These are phyloP conservation scores for Parathielavia appendiculata DNA, from an alignment of 495 filamentous ascomycete species.

Conservation along the genomic window DNA sequence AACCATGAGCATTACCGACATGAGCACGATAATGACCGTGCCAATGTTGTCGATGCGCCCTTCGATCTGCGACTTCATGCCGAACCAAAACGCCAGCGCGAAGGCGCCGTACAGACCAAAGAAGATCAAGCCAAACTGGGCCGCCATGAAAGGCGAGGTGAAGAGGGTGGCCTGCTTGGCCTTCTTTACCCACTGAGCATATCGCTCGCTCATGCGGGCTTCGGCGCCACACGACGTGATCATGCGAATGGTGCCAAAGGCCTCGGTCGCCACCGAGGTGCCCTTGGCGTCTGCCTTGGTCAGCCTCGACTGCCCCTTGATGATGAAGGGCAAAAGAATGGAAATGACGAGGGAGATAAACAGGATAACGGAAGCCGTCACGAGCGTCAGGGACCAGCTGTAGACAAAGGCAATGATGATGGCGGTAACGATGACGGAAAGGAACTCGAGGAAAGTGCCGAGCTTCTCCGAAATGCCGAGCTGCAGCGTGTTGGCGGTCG, in stretches of 20 bases:
- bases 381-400: conserved; percentile 53
- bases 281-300: conserved; percentile 47
- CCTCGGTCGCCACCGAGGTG: conserved; percentile 55
- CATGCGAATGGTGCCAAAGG: conserved; percentile 52
- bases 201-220: conserved; percentile 45
- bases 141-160: conserved; percentile 41
- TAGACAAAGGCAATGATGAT: conserved; percentile 57
- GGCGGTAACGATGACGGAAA: conserved; percentile 53
- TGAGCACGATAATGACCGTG: conserved; percentile 48
- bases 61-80: conserved; percentile 39
- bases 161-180: conserved; percentile 48
- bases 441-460: conserved; percentile 50
- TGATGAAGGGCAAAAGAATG: conserved; percentile 53
- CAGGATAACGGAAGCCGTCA: conserved; percentile 52
- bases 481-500: conserved; percentile 55
- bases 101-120: conserved; percentile 42
- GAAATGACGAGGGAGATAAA: conserved; percentile 52
- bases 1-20: conserved; percentile 54
- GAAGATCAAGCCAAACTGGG: conserved; percentile 39
- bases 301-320: conserved; percentile 45
- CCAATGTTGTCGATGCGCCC: conserved; percentile 40
- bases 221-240: conserved; percentile 62
- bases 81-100: conserved; percentile 51
- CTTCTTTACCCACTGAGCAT: conserved; percentile 53
- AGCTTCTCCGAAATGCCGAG: conserved; percentile 61